These are phyloP conservation scores for Leptographium procerum DNA, from an alignment of 2,329 filamentous ascomycete species.

Conservation along the genomic window DNA sequence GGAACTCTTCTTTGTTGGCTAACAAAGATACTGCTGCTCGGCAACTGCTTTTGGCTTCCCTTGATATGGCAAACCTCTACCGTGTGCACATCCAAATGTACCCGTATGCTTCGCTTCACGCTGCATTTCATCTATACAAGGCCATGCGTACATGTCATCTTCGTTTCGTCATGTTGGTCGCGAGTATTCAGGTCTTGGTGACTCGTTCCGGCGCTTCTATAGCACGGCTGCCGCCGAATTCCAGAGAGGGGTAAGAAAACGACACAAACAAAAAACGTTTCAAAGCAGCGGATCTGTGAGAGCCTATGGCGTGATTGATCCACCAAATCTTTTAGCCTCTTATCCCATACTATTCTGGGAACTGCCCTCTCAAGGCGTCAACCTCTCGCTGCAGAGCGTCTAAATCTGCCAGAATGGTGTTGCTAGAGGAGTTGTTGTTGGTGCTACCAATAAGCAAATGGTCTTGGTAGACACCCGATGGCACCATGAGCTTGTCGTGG, in stretches of 20 bases:
- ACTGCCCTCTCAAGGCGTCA: slow-evolving; percentile 45
- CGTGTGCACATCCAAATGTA: neutral
- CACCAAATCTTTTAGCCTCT: neutral
- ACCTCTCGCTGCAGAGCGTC: slow-evolving; percentile 64
- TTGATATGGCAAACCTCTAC: neutral
- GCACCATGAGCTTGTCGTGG: too few relatives aligned
- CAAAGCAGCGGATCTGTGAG: neutral
- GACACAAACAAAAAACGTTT: neutral
- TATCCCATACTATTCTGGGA: neutral
- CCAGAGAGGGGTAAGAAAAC: neutral
- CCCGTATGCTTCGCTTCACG: too few relatives aligned
- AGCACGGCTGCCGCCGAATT: neutral
- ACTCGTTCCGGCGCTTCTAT: neutral
- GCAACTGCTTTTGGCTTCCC: neutral
- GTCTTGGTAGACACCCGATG: too few relatives aligned
- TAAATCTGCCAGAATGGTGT: slow-evolving; percentile 61
- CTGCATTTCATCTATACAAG: neutral
- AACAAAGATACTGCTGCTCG: neutral
- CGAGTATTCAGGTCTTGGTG: neutral
- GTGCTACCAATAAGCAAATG: neutral
- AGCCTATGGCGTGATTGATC: neutral
- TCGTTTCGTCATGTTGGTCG: neutral
- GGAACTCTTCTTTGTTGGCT: neutral
- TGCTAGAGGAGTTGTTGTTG: slow-evolving; percentile 19
- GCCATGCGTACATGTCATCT: neutral